A percentile compares a stretch with the other conserved stretches of the same genome.
phyloP scores from a whole-genome alignment of 2,329 filamentous ascomycete species.

The Stachybotrys chartarum region DNA sequence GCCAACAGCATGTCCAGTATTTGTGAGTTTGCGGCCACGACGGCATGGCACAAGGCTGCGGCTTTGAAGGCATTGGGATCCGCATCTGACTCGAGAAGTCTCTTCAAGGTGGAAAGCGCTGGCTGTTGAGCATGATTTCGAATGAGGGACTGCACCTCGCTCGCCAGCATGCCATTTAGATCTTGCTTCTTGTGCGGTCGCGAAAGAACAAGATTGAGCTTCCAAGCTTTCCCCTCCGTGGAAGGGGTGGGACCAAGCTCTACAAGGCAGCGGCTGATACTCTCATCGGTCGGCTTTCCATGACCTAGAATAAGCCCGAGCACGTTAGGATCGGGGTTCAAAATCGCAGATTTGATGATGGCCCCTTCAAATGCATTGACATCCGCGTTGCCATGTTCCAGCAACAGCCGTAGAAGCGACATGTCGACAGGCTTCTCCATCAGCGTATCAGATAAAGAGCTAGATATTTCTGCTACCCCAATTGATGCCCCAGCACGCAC shows the following conservation, averaged over 20 bases:
- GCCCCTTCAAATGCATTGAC: conserved; percentile 41
- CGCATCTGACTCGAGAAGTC: conserved; percentile 43
- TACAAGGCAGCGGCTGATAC: conserved; percentile 34
- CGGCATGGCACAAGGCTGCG: conserved; percentile 41
- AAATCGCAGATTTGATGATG: conserved; percentile 32
- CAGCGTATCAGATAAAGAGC: conserved; percentile 34
- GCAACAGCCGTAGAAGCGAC: conserved; percentile 37
- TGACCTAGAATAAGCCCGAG: conserved; percentile 39
- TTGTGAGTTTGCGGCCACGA: conserved; percentile 35
- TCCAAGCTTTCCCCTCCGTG: conserved; percentile 38
- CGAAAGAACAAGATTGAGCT: conserved; percentile 39
- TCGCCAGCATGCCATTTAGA: conserved; percentile 37
- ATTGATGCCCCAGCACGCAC: conserved; percentile 36
- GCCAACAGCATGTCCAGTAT: conserved; percentile 43
- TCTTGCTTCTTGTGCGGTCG: conserved; percentile 34
- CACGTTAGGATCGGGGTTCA: conserved; percentile 38
- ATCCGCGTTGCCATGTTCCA: conserved; percentile 45
- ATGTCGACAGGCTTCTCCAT: conserved; percentile 40
- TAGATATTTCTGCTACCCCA: conserved; percentile 33
- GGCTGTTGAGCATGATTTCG: conserved; percentile 27
- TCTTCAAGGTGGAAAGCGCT: conserved; percentile 35
- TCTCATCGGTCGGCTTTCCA: conserved; percentile 35
- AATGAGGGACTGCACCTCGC: conserved; percentile 41
- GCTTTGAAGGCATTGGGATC: conserved; percentile 48
- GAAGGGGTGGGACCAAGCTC: conserved; percentile 35